Evolutionary conservation across 202 grass and related monocot genomes (phyloP), one percentile per base, ranked within the genome.

Genomic region (Schoenoplectus triqueter): DNA sequence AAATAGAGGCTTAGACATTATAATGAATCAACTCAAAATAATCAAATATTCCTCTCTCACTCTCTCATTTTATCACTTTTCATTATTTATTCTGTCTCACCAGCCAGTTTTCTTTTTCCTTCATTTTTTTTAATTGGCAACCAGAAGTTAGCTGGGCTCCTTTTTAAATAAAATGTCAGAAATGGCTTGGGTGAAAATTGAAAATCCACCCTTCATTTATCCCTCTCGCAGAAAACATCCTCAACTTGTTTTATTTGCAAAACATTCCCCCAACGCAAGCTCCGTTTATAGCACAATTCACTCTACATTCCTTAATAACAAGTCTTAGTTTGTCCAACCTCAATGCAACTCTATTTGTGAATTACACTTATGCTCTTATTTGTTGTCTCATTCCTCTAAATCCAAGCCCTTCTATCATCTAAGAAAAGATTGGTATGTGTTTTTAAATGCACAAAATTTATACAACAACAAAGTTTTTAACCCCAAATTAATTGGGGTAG

Each of bases 131-230:
- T 57, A 41, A 10, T 52, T 7, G 11, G 22, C 21, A 44, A 22
- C 11, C 5, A 78, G 57, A 42, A 57, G 51, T 59, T 0, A 3
- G 73, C 21, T 2, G 49, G 11, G 21, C 59, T 78, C 0, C 22
- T 41, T 41, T 81, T 82, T 75, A 83, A 83, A 8, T 69, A 84
- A 80, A 86, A 42, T 2, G 52, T 60, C 2, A 6, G 13, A n/a
- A 78, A 59, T 78, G 14, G 52, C 74, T 78, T 44, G n/a, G 74
- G 31, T 60, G 14, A 82, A 82, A 82, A 82, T 40, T 82, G 45
- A 61, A 72, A 21, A 57, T 71, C 19, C 52, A 60, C 10, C 47
- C 41, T 51, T 55, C 11, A 11, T 50, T 82, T 77, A 49, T 20
- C 69, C 15, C 47, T 11, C 52, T 78, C 2, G 2, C 59, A 78